phyloP scores from a whole-genome alignment of 495 filamentous ascomycete genomes.

The Amniculicola lignicola region DNA sequence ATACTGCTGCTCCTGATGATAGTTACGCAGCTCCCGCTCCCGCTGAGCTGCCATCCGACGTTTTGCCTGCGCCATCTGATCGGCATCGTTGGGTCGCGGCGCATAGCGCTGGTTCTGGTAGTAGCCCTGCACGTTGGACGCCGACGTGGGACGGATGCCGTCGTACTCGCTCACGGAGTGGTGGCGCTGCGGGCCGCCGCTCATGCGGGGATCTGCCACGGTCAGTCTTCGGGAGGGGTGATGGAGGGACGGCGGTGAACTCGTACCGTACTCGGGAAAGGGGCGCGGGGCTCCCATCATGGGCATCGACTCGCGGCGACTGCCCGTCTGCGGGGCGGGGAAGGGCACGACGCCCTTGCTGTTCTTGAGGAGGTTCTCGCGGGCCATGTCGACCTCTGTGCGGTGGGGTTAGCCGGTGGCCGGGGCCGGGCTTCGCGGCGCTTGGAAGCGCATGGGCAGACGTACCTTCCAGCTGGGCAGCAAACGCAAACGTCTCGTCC shows the following conservation, averaged over 20 bases:
- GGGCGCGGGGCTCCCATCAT: conserved; percentile 57
- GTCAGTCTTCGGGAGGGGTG: conserved; percentile 1
- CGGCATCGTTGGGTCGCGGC: conserved; percentile 87
- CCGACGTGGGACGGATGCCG: conserved; percentile 64
- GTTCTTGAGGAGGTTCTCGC: conserved; percentile 93
- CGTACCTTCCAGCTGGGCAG: conserved; percentile 87
- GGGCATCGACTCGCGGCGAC: conserved; percentile 83
- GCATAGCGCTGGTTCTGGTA: conserved; percentile 93
- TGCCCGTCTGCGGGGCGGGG: conserved; percentile 52
- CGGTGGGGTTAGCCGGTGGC: conserved; percentile 6
- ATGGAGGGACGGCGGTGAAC: neutral
- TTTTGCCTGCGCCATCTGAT: conserved; percentile 98
- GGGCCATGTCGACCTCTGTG: conserved; percentile 92
- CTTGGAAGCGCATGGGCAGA: conserved; percentile 1
- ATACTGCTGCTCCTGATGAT: conserved; percentile 99
- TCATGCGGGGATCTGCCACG: conserved; percentile 51
- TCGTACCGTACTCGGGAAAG: conserved; percentile 56
- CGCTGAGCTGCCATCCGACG: conserved; percentile 97
- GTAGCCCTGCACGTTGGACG: conserved; percentile 84
- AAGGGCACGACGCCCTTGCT: conserved; percentile 81
- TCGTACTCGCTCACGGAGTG: conserved; percentile 90
- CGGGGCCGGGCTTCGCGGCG: no score
- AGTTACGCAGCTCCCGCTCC: conserved; percentile 98
- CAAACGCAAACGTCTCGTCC: conserved; percentile 77
- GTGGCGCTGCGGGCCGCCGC: conserved; percentile 57